These are phyloP conservation scores for Kazachstania sp. DNA, from an alignment of 1,139 yeast species.

Conservation along the genomic window DNA sequence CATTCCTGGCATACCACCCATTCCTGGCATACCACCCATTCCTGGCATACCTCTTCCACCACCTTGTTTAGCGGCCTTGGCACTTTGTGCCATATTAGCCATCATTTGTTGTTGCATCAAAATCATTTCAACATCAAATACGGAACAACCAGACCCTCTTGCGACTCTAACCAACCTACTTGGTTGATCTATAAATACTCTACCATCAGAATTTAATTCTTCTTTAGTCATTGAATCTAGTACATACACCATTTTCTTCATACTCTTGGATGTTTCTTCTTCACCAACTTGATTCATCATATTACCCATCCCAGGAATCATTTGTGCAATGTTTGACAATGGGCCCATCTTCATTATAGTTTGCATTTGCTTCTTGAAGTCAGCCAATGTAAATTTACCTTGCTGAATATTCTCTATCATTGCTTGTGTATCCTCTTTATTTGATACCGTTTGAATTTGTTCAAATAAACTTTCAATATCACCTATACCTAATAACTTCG, in stretches of 20 bases:
- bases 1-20: constrained; percentile 34
- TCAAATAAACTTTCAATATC: constrained; percentile 92
- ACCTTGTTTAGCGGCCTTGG: constrained; percentile 43
- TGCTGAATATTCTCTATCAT: constrained; percentile 90
- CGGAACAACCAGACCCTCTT: constrained; percentile 91
- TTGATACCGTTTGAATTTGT: constrained; percentile 69
- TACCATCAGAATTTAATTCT: constrained; percentile 88
- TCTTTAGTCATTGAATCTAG: constrained; percentile 94
- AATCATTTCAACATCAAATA: constrained; percentile 88
- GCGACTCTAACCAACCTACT: constrained; percentile 85
- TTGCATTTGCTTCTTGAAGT: constrained; percentile 91
- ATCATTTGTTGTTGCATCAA: constrained; percentile 88
- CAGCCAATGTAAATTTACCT: constrained; percentile 87
- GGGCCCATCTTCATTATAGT: constrained; percentile 97
- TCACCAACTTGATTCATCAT: constrained; percentile 84
- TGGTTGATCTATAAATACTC: constrained; percentile 72
- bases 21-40: constrained; percentile 29
- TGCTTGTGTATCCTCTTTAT: constrained; percentile 80
- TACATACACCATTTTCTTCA: constrained; percentile 83
- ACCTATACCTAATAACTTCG: constrained; percentile 88
- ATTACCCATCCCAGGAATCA: constrained; percentile 92
- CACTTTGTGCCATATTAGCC: constrained; percentile 84
- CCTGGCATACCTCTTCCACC: constrained; percentile 39
- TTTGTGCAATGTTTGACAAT: constrained; percentile 79
- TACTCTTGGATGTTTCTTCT: constrained; percentile 73